These are phyloP conservation scores for Penicillium sp. DNA, from an alignment of 2,329 filamentous ascomycete genomes.

Conservation along the genomic window DNA sequence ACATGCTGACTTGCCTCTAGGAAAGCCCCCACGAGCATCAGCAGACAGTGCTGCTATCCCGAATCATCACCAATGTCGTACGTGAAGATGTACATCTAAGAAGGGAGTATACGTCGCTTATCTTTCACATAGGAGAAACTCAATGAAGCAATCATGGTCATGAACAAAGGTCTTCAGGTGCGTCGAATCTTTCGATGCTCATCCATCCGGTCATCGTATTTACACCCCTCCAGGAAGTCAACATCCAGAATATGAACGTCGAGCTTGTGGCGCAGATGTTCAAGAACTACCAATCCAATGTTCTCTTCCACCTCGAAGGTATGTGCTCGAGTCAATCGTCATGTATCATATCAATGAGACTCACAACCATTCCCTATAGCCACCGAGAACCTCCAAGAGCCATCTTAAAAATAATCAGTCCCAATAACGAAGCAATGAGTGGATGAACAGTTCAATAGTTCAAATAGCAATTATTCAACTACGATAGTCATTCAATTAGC, in stretches of 20 bases:
- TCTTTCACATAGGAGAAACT: slow-evolving; percentile 72
- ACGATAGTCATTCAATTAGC: not conserved
- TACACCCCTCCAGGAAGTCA: slow-evolving; percentile 69
- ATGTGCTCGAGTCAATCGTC: slow-evolving; percentile 20
- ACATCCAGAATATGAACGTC: slow-evolving; percentile 97
- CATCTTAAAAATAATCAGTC: slow-evolving; percentile 47
- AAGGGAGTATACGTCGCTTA: slow-evolving; percentile 11
- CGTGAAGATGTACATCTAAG: slow-evolving; percentile 35
- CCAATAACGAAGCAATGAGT: slow-evolving; percentile 12
- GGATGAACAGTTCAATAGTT: slow-evolving; percentile 7
- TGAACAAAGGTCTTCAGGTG: slow-evolving; percentile 90
- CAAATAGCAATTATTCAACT: not conserved
- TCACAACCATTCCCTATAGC: slow-evolving; percentile 49
- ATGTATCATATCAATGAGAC: not conserved
- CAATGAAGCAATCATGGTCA: slow-evolving; percentile 85
- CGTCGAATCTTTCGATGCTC: not conserved
- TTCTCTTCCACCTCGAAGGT: slow-evolving; percentile 97
- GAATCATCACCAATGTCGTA: slow-evolving; percentile 97
- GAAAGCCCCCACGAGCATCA: slow-evolving; percentile 98
- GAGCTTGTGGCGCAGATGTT: slow-evolving; percentile 99
- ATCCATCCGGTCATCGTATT: not conserved
- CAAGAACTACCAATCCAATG: slow-evolving; percentile 98
- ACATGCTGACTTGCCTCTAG: slow-evolving; percentile 42
- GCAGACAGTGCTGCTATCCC: slow-evolving; percentile 85
- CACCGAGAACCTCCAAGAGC: slow-evolving; percentile 78